Percentiles rank a stretch among this genome's conserved stretches.
phyloP scores from a whole-genome alignment of 176 grass and related monocot genomes.

The Thinopyrum elongatum region DNA sequence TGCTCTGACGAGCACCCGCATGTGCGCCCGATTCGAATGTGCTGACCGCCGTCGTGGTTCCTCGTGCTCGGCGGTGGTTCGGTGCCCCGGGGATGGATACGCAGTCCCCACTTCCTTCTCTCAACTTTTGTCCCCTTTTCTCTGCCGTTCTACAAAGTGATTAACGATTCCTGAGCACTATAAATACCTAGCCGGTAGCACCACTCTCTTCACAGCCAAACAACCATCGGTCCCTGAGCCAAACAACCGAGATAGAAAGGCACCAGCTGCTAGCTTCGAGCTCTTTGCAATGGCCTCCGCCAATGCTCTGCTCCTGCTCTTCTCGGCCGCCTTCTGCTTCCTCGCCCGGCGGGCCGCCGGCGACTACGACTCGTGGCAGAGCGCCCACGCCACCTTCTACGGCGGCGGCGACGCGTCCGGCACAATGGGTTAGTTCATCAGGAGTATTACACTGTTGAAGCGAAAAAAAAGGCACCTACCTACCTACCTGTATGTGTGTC shows the following conservation, averaged over 20 bases:
- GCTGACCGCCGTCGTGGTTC: slow-evolving; percentile 46
- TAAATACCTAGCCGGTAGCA: slow-evolving; percentile 42
- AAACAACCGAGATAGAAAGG: not conserved
- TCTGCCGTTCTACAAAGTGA: slow-evolving; percentile 16
- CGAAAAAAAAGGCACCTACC: no score
- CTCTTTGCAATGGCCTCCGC: slow-evolving; percentile 42
- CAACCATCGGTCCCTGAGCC: slow-evolving; percentile 32
- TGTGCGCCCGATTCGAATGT: slow-evolving; percentile 61
- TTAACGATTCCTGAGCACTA: slow-evolving; percentile 59
- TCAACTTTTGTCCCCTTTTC: slow-evolving; percentile 7
- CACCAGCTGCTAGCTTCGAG: not conserved
- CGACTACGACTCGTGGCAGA: slow-evolving; percentile 64
- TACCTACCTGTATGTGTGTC: not conserved
- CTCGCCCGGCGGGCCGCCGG: slow-evolving; percentile 25
- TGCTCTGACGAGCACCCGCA: slow-evolving; percentile 45
- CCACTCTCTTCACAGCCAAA: slow-evolving; percentile 63
- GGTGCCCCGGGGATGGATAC: not conserved
- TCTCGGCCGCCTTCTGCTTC: slow-evolving; percentile 29
- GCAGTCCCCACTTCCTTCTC: slow-evolving; percentile 5
- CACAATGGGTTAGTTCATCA: slow-evolving; percentile 60
- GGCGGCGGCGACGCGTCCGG: slow-evolving; percentile 81
- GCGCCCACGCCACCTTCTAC: slow-evolving; percentile 85
- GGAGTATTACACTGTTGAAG: not conserved
- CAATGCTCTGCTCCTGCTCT: slow-evolving; percentile 43
- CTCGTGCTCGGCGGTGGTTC: slow-evolving; percentile 32